These are phyloP conservation scores for Pseudogymnoascus sp. DNA, from an alignment of 2,329 filamentous ascomycete species.

Conservation along the genomic window DNA sequence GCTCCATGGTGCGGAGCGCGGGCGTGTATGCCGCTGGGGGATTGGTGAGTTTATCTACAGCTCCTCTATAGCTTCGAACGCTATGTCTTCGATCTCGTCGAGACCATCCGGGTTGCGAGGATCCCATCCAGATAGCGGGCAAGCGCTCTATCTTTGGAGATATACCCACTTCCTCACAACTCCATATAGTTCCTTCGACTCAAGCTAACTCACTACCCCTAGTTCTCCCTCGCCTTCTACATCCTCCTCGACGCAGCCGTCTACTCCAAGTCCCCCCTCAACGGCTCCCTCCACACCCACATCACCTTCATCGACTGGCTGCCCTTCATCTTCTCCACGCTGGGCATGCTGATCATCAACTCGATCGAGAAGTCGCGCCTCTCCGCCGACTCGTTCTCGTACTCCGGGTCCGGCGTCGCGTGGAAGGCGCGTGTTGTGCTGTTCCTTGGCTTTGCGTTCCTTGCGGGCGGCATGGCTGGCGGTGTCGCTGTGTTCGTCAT, in stretches of 20 bases:
- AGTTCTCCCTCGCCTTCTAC: conserved; percentile 66
- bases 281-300: conserved; percentile 50
- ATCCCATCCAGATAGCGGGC: background rate
- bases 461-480: conserved; percentile 63
- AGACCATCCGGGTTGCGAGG: conserved; percentile 15
- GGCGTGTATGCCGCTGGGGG: conserved; percentile 59
- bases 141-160: background rate
- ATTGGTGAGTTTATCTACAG: conserved; percentile 43
- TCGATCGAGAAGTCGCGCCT: conserved; percentile 61
- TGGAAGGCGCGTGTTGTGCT: conserved; percentile 65
- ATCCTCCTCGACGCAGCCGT: conserved; percentile 61
- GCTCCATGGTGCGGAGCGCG: conserved; percentile 55
- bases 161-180: background rate
- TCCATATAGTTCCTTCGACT: background rate
- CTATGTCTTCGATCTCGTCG: background rate
- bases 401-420: conserved; percentile 57
- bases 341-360: conserved; percentile 68
- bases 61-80: background rate
- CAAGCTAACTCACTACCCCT: background rate
- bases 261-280: conserved; percentile 56
- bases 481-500: conserved; percentile 63
- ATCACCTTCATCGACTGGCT: conserved; percentile 66
- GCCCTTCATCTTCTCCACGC: conserved; percentile 58
- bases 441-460: conserved; percentile 59
- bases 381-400: conserved; percentile 56